Evolutionary conservation across 1,284 basidiomycete species (phyloP).

Genomic region (Ustilago sp.): DNA sequence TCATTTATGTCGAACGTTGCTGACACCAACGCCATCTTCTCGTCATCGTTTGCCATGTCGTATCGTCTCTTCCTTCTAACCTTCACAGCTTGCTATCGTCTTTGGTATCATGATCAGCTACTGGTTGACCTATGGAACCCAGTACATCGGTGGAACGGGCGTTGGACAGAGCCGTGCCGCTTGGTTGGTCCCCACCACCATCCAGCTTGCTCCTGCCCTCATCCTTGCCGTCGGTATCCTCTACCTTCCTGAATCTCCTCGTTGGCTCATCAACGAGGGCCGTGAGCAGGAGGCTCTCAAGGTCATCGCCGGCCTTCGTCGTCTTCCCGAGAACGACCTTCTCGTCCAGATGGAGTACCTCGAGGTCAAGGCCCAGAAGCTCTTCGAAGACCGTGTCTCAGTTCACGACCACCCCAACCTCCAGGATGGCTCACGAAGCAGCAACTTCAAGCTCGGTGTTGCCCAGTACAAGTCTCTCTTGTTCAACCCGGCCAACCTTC

Average conservation of each 20-base stretch:
- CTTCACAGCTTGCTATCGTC: constrained; percentile 25
- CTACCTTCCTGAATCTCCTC: constrained; percentile 45
- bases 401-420: constrained; percentile 73
- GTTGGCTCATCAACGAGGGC: constrained; percentile 43
- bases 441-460: constrained; percentile 76
- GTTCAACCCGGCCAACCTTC: constrained; percentile 74
- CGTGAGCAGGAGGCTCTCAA: constrained; percentile 35
- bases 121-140: constrained; percentile 78
- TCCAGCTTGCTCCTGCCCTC: constrained; percentile 29
- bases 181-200: constrained; percentile 23
- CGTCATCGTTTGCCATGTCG: no score
- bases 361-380: constrained; percentile 70
- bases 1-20: not conserved
- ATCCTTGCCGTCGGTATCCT: constrained; percentile 24
- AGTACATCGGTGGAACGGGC: constrained; percentile 71
- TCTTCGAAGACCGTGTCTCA: constrained; percentile 48
- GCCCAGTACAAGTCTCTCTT: constrained; percentile 68
- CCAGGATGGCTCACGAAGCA: constrained; percentile 75
- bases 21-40: not conserved
- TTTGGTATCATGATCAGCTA: constrained; percentile 73
- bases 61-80: not conserved
- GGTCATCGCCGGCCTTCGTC: constrained; percentile 75
- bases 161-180: constrained; percentile 74
- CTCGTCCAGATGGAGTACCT: constrained; percentile 81
- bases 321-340: constrained; percentile 75